Percentiles rank a stretch among this genome's conserved stretches.
These are phyloP conservation scores for Eleusine coracana DNA, from an alignment of 176 grass and related monocot species.

Conservation along the genomic window DNA sequence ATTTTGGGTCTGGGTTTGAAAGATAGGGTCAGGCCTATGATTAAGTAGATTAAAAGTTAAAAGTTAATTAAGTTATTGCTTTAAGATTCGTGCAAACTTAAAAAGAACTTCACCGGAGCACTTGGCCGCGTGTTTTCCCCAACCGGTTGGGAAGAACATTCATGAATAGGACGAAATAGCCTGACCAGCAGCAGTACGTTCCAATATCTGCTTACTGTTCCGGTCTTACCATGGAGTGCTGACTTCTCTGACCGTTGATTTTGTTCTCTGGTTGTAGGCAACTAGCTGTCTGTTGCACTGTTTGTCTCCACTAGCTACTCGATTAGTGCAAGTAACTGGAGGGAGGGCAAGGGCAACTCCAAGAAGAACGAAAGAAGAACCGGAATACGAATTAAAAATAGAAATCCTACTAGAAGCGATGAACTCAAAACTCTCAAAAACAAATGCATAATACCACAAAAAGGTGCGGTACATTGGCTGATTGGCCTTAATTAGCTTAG, in stretches of 20 bases:
- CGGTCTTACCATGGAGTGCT: not conserved
- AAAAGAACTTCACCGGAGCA: no score
- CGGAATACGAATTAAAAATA: not conserved
- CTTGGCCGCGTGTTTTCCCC: not conserved
- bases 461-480: no score
- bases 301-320: not conserved
- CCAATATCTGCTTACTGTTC: not conserved
- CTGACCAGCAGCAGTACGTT: not conserved
- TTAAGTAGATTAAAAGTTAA: no score
- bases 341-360: not conserved
- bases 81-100: no score
- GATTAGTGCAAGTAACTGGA: not conserved
- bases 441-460: no score
- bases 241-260: not conserved
- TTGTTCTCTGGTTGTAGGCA: not conserved
- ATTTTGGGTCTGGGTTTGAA: no score
- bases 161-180: not conserved
- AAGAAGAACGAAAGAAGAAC: not conserved
- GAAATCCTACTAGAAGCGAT: no score
- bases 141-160: not conserved
- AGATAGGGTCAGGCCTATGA: no score
- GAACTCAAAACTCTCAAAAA: no score
- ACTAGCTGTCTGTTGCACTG: not conserved
- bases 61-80: no score
- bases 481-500: no score